Conservation (phyloP, 2,329 filamentous ascomycete species). For the Beauveria varroae region DNA sequence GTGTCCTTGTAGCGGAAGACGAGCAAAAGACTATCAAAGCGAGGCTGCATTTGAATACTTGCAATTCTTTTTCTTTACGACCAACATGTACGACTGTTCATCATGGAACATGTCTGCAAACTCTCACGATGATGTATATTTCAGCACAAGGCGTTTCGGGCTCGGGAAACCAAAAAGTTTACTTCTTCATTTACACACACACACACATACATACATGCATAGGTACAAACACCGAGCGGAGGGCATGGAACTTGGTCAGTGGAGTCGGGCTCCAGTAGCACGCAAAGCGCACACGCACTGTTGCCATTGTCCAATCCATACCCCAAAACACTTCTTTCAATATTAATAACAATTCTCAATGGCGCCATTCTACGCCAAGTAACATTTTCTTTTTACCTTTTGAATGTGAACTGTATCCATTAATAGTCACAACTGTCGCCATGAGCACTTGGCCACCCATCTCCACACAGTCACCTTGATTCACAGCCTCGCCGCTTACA, state of each 20-base stretch:
- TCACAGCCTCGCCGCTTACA: not conserved
- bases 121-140: not conserved
- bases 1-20: no score
- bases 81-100: not conserved
- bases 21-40: not conserved
- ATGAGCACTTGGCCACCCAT: not conserved
- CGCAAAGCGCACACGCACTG: not conserved
- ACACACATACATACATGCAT: not conserved
- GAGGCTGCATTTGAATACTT: not conserved
- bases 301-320: not conserved
- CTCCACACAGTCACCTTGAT: not conserved
- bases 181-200: constrained; percentile 5
- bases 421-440: not conserved
- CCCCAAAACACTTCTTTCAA: not conserved
- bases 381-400: not conserved
- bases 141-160: constrained; percentile 7
- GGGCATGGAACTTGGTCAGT: not conserved
- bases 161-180: not conserved
- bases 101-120: not conserved
- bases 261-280: constrained; percentile 1
- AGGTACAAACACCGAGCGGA: not conserved
- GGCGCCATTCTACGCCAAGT: not conserved
- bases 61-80: not conserved
- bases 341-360: not conserved
- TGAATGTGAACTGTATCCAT: not conserved